A percentile compares a stretch with the other conserved stretches of the same genome.
Evolutionary conservation across 768 basidiomycete genomes (phyloP).

Genomic region (Clitopilus hobsonii): DNA sequence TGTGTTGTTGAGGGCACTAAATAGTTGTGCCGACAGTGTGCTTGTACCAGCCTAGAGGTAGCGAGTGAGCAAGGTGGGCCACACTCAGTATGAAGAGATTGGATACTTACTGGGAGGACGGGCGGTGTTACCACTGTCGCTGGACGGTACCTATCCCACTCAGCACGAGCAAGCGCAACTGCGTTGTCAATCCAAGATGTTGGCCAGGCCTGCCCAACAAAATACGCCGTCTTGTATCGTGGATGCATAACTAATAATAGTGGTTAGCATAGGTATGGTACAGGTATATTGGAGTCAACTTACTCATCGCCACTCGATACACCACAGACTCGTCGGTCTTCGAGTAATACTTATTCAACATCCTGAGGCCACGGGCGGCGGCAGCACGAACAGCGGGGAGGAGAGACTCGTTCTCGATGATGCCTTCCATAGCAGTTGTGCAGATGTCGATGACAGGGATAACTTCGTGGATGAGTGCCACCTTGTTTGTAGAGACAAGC

Average conservation of each 20-base stretch:
- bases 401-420: constrained; percentile 3
- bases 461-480: constrained; percentile 16
- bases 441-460: constrained; percentile 16
- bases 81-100: not conserved
- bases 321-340: constrained; percentile 19
- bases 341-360: constrained; percentile 24
- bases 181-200: constrained; percentile 22
- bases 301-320: constrained; percentile 26
- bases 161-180: not conserved
- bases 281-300: constrained; percentile 6
- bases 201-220: constrained; percentile 22
- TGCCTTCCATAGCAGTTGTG: constrained; percentile 8
- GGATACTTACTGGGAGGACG: not conserved
- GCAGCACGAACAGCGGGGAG: constrained; percentile 15
- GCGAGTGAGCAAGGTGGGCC: not conserved
- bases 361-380: constrained; percentile 15
- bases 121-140: constrained; percentile 8
- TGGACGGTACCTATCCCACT: constrained; percentile 15
- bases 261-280: not conserved
- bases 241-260: constrained; percentile 28
- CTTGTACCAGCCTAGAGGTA: not conserved
- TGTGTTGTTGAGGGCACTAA: not conserved
- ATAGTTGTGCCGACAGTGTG: not conserved
- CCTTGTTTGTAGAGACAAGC: constrained; percentile 6
- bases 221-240: constrained; percentile 28